A percentile compares a stretch with the other conserved stretches of the same genome.
Conservation (phyloP, 2,329 filamentous ascomycete genomes). For the Thelonectria rubi region DNA sequence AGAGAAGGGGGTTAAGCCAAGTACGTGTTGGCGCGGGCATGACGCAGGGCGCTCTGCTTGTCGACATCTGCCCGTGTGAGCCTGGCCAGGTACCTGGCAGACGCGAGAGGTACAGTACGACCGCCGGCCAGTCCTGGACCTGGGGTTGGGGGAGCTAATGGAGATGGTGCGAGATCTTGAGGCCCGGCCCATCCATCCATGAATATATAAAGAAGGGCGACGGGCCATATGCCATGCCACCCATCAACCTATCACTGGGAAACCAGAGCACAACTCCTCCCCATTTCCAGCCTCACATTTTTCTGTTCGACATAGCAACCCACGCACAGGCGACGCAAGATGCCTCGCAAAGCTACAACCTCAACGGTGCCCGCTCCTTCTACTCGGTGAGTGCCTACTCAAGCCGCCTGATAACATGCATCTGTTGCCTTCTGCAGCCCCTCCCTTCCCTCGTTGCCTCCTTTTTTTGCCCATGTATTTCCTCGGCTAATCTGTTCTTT, state of each 20-base stretch:
- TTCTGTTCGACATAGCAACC: background rate
- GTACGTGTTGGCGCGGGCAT: too few species aligned
- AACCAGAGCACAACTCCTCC: background rate
- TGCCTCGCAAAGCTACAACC: background rate
- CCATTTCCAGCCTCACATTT: background rate
- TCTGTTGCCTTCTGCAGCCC: background rate
- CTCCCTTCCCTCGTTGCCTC: background rate
- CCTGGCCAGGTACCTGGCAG: background rate
- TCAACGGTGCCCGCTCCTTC: background rate
- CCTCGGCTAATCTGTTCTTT: background rate
- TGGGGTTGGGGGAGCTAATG: background rate
- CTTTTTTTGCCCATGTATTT: background rate
- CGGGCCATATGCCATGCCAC: background rate
- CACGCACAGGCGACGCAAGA: background rate
- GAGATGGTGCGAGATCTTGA: background rate
- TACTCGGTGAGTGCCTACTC: background rate
- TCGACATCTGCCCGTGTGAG: background rate
- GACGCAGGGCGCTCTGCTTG: background rate
- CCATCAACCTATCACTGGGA: background rate
- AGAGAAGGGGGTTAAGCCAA: too few species aligned
- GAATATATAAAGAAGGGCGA: background rate
- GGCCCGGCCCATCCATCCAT: background rate
- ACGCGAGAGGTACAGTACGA: too few species aligned
- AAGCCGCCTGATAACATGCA: background rate
- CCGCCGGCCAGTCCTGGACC: too few species aligned